A percentile compares a stretch with the other conserved stretches of the same genome.
Conservation (phyloP, 2,329 filamentous ascomycete genomes). For the Didymella segeticola region DNA sequence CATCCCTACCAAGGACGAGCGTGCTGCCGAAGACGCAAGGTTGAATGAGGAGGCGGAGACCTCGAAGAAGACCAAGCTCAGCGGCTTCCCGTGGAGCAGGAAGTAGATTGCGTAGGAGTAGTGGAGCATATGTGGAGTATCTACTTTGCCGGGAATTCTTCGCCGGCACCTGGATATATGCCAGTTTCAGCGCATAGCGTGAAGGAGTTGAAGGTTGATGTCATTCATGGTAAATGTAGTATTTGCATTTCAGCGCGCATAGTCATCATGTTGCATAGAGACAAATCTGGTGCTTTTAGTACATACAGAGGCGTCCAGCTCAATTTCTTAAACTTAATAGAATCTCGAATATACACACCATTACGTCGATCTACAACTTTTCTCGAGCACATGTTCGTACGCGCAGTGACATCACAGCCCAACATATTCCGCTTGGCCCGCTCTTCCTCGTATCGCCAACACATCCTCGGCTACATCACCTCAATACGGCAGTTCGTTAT, state of each 20-base stretch:
- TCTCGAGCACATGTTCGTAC: not conserved
- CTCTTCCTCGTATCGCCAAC: slow-evolving; percentile 14
- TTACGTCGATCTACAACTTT: not conserved
- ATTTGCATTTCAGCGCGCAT: slow-evolving; percentile 24
- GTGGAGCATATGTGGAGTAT: not conserved
- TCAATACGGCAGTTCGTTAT: slow-evolving; percentile 16
- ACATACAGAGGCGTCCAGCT: not conserved
- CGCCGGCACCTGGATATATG: not conserved
- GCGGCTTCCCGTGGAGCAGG: slow-evolving; percentile 27
- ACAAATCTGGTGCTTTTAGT: not conserved
- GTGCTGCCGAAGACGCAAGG: slow-evolving; percentile 32
- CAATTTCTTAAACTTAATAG: slow-evolving; percentile 1
- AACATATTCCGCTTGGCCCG: not conserved
- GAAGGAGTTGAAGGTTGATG: slow-evolving; percentile 5
- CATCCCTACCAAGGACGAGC: slow-evolving; percentile 44
- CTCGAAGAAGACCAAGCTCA: slow-evolving; percentile 27
- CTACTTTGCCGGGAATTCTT: not conserved
- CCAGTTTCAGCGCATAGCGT: slow-evolving; percentile 4
- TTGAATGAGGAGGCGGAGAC: slow-evolving; percentile 29
- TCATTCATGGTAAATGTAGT: slow-evolving; percentile 1
- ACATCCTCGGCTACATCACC: not conserved
- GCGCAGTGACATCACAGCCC: slow-evolving; percentile 4
- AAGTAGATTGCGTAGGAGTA: not conserved
- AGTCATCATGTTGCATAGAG: slow-evolving; percentile 2
- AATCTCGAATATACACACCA: not conserved